Base-by-base conservation (phyloP, 306 rosid genomes). In the Comarum palustre region DNA sequence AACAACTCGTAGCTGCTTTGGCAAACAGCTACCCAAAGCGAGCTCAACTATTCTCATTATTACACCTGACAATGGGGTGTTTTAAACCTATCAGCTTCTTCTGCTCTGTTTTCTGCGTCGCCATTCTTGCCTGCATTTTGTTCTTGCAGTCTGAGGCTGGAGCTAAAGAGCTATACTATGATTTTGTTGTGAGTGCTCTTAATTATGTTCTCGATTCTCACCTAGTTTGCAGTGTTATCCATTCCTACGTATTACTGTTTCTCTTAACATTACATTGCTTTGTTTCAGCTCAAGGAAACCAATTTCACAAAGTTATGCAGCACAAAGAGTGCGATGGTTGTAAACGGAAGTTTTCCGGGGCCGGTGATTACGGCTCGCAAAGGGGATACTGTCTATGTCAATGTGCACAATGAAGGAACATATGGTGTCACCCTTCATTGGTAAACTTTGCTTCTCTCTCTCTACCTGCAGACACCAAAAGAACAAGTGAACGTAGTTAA, bases 271-370 rank as follows among this genome's bases (percentile, higher is more conserved):
- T 27, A 25, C 31, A 3, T 22, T 57, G 34, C 36, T 55, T 55
- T 12, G 36, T 4, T 69, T 13, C 63, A 71, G 74, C 65, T 71
- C 5, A 38, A 38, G 24, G 65, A 71, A 17, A 39, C 74, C 17
- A 71, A 36, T 68, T 79, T 38, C 57, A 89, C 79, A 32, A 83
- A 83, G 74, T 79, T 89, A 3, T 87, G 96, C 73, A 71, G 78
- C 68, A 81, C 84, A 20, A 89, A 89, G 81, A 85, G 79, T 31
- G 86, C 81, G 8, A 66, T 89, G 78, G 86, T 87, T 0, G 86
- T 87, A 3, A 89, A 89, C 27, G 90, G 89, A 10, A 69, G 81
- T 54, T 87, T 85, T 79, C 96, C 96, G 0, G 96, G 96, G 38
- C 96, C 92, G 67, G 81, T 80, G 0, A 63, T 85, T 14, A 58